Evolutionary conservation across 768 basidiomycete genomes (phyloP).

Genomic region (Podaxis rugospora): DNA sequence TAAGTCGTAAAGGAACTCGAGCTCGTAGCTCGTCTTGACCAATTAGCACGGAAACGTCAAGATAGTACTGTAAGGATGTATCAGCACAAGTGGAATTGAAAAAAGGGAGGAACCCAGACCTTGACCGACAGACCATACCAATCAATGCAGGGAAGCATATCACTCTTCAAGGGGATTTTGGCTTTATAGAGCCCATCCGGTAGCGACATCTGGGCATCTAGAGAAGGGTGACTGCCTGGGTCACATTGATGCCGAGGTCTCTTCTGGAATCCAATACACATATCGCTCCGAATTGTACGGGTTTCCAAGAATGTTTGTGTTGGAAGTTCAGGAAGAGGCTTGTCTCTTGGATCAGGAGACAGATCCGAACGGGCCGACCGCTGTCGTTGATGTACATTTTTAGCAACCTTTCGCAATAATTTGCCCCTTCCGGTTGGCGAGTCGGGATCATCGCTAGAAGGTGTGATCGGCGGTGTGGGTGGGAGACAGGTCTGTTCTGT

Average conservation of each 20-base stretch:
- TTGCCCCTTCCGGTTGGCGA: conserved; percentile 19
- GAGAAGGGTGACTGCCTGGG: conserved; percentile 37
- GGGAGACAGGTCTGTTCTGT: conserved; percentile 36
- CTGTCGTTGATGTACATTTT: conserved; percentile 19
- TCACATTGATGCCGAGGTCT: conserved; percentile 47
- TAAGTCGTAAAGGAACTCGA: conserved; percentile 56
- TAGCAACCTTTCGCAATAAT: conserved; percentile 31
- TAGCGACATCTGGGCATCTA: conserved; percentile 42
- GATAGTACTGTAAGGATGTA: conserved; percentile 50
- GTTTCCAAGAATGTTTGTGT: conserved; percentile 37
- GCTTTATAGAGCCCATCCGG: conserved; percentile 70
- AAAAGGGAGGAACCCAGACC: conserved; percentile 33
- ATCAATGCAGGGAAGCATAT: conserved; percentile 61
- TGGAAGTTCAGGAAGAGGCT: conserved; percentile 40
- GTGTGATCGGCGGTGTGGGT: conserved; percentile 46
- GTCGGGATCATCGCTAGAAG: conserved; percentile 46
- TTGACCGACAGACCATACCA: conserved; percentile 67
- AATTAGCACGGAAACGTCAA: conserved; percentile 65
- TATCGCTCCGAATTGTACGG: conserved; percentile 41
- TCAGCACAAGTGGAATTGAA: conserved; percentile 10
- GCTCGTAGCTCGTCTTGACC: conserved; percentile 60
- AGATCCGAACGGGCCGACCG: conserved; percentile 19
- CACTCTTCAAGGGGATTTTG: conserved; percentile 47
- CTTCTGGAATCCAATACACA: conserved; percentile 69
- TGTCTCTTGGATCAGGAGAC: conserved; percentile 25